phyloP scores from a whole-genome alignment of 2,329 filamentous ascomycete species.

The Diaporthe amygdali region DNA sequence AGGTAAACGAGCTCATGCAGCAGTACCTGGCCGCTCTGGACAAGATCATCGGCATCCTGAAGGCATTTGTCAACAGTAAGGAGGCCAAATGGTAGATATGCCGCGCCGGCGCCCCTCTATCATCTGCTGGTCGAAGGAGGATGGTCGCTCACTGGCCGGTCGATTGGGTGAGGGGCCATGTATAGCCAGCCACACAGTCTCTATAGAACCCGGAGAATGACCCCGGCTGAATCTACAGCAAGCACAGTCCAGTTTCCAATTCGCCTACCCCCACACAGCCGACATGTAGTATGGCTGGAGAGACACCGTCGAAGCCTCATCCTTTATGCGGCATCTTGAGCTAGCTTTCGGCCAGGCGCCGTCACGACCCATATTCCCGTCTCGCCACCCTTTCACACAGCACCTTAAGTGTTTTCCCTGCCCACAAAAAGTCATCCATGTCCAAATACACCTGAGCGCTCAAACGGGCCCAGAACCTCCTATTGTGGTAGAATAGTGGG shows the following conservation, averaged over 20 bases:
- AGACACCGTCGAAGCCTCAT: neutral
- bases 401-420: conserved; percentile 61
- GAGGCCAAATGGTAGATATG: conserved; percentile 60
- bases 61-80: conserved; percentile 60
- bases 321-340: neutral
- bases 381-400: conserved; percentile 47
- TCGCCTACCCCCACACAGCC: too few species aligned
- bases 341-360: neutral
- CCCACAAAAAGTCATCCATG: conserved; percentile 76
- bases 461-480: conserved; percentile 72
- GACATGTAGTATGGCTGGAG: neutral
- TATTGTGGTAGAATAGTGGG: conserved; percentile 64
- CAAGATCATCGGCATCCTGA: conserved; percentile 78
- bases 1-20: conserved; percentile 68
- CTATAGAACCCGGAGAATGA: neutral
- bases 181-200: neutral
- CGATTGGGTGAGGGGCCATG: neutral
- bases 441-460: conserved; percentile 89
- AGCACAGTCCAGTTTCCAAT: neutral
- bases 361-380: conserved; percentile 30
- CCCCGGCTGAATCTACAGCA: neutral
- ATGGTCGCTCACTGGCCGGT: neutral
- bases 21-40: conserved; percentile 80
- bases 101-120: neutral
- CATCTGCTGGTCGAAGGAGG: neutral